Conservation (phyloP, 768 basidiomycete species). For the Mycena rosella region DNA sequence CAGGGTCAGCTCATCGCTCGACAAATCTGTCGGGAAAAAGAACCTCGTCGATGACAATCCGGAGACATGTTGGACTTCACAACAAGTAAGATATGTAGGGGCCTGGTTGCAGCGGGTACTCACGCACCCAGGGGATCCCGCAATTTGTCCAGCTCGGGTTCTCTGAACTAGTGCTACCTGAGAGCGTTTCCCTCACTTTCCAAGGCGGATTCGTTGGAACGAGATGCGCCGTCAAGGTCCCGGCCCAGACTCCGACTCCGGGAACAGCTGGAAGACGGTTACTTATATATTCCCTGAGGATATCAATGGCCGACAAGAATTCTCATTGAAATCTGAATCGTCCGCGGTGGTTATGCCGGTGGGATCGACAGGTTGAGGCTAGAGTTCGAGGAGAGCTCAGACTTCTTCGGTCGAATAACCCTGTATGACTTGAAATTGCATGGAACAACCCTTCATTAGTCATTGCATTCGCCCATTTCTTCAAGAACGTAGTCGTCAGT, state of each 20-base stretch:
- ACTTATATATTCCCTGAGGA: constrained; percentile 82
- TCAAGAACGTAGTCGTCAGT: too few relatives aligned
- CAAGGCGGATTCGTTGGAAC: constrained; percentile 91
- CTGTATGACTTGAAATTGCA: constrained; percentile 32
- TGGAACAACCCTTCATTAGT: constrained; percentile 4
- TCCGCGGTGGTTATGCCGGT: constrained; percentile 22
- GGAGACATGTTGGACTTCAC: constrained; percentile 90
- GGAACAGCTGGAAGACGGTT: constrained; percentile 63
- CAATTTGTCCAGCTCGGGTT: constrained; percentile 82
- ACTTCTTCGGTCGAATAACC: constrained; percentile 78
- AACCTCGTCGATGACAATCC: constrained; percentile 75
- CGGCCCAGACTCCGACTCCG: constrained; percentile 36
- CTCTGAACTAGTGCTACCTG: constrained; percentile 63
- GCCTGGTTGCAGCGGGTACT: constrained; percentile 7
- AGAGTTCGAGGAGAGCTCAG: constrained; percentile 84
- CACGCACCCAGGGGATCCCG: constrained; percentile 70
- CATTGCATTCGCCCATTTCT: too few relatives aligned
- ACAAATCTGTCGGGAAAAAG: constrained; percentile 80
- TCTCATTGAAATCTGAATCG: constrained; percentile 58
- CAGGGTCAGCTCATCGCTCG: constrained; percentile 86
- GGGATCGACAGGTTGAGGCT: constrained; percentile 68
- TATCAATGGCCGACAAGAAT: constrained; percentile 78
- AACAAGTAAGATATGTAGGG: constrained; percentile 70
- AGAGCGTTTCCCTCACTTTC: constrained; percentile 73
- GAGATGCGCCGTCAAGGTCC: constrained; percentile 64